These are phyloP conservation scores for Talaromyces sp. DNA, from an alignment of 2,329 filamentous ascomycete genomes.

Conservation along the genomic window DNA sequence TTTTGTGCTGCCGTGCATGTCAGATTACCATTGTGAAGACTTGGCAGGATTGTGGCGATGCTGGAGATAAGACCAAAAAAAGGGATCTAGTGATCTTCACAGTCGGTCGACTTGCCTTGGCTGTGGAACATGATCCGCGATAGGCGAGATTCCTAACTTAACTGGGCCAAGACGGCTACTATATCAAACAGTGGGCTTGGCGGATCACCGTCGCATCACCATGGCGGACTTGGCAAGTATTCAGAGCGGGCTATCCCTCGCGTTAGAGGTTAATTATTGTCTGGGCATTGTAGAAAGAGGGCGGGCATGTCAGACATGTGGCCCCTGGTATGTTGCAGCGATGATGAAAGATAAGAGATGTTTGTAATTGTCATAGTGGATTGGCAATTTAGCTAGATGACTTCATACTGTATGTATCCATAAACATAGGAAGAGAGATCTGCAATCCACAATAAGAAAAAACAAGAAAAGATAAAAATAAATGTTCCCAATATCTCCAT, in stretches of 20 bases:
- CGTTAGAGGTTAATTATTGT: constrained; percentile 16
- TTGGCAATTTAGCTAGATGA: constrained; percentile 12
- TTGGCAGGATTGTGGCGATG: constrained; percentile 5
- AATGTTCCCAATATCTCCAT: constrained; percentile 9
- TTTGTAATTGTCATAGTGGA: constrained; percentile 1
- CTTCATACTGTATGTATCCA: constrained; percentile 7
- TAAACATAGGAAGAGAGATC: not conserved
- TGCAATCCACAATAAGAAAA: not conserved
- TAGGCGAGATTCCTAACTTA: constrained; percentile 16
- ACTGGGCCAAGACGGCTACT: constrained; percentile 25
- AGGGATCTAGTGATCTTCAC: constrained; percentile 7
- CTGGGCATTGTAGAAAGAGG: constrained; percentile 13
- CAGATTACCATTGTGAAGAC: constrained; percentile 9
- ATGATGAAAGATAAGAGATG: not conserved
- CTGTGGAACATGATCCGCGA: constrained; percentile 19
- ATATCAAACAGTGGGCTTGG: constrained; percentile 29
- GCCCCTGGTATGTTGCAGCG: not conserved
- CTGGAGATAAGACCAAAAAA: constrained; percentile 8
- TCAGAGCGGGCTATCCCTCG: constrained; percentile 16
- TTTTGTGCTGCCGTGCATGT: not conserved
- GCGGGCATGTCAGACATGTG: constrained; percentile 8
- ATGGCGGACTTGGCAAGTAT: constrained; percentile 28
- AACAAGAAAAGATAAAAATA: constrained; percentile 7
- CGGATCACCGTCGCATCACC: constrained; percentile 25
- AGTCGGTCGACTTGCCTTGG: constrained; percentile 7